Percentiles rank a stretch among this genome's conserved stretches.
These are phyloP conservation scores for Teunomyces panamensis DNA, from an alignment of 805 yeast genomes.

Conservation along the genomic window DNA sequence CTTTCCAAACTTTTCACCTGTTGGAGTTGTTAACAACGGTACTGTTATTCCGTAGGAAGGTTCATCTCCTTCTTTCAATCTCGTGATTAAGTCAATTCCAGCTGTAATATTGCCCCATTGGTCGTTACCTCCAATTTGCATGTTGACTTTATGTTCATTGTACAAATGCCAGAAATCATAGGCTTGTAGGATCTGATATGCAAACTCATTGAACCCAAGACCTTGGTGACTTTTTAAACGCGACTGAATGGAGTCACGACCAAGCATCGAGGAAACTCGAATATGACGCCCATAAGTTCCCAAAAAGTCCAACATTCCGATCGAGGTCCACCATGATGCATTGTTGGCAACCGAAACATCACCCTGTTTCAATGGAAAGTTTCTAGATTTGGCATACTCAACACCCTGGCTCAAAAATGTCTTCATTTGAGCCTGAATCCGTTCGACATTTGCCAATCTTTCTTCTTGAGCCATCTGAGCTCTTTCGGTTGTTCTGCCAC, in stretches of 20 bases:
- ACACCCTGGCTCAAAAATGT: conserved; percentile 60
- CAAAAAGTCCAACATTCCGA: conserved; percentile 75
- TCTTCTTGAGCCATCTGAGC: conserved; percentile 49
- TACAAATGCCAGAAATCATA: conserved; percentile 86
- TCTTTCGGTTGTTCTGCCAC: conserved; percentile 83
- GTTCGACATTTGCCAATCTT: conserved; percentile 53
- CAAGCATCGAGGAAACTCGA: conserved; percentile 82
- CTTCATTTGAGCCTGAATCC: conserved; percentile 61
- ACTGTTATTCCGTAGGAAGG: conserved; percentile 72
- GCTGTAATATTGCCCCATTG: conserved; percentile 99
- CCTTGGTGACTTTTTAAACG: conserved; percentile 70
- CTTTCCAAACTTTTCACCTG: conserved; percentile 93
- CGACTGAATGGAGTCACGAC: conserved; percentile 80
- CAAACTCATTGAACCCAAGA: conserved; percentile 89
- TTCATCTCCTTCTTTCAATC: conserved; percentile 34
- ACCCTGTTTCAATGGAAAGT: conserved; percentile 38
- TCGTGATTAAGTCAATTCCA: conserved; percentile 80
- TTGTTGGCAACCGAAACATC: conserved; percentile 55
- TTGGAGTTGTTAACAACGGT: conserved; percentile 81
- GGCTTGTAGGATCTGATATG: conserved; percentile 91
- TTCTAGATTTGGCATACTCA: conserved; percentile 56
- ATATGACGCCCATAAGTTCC: conserved; percentile 74
- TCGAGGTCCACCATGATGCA: conserved; percentile 79
- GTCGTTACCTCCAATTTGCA: conserved; percentile 95
- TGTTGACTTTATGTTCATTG: conserved; percentile 51